These are phyloP conservation scores for Podila clonocystis DNA, from an alignment of 192 early-diverging fungal species.

Conservation along the genomic window DNA sequence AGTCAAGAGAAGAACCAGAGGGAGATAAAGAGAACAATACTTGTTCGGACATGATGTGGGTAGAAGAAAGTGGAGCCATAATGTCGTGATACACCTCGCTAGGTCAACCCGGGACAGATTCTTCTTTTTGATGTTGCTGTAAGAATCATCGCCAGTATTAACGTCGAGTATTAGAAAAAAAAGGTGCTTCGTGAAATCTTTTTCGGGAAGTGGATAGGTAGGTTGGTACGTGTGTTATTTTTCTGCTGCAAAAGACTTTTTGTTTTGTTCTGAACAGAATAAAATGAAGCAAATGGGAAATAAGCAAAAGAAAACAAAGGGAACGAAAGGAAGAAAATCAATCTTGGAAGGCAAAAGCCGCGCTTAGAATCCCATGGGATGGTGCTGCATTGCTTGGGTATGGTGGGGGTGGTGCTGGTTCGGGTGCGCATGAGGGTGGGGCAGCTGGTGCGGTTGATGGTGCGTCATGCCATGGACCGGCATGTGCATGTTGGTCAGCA, in stretches of 20 bases:
- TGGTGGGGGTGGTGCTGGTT: conserved; percentile 33
- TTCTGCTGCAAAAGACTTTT: too few relatives aligned
- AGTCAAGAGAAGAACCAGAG: too few relatives aligned
- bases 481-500: conserved; percentile 30
- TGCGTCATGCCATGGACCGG: conserved; percentile 29
- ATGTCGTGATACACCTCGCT: too few relatives aligned
- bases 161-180: conserved; percentile 4
- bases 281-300: not conserved
- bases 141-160: not conserved
- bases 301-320: not conserved
- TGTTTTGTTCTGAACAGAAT: too few relatives aligned
- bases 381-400: conserved; percentile 35
- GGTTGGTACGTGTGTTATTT: too few relatives aligned
- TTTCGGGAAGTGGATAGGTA: not conserved
- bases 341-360: not conserved
- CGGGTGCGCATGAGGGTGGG: conserved; percentile 45
- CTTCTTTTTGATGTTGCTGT: not conserved
- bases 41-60: too few relatives aligned
- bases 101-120: too few relatives aligned
- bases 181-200: not conserved
- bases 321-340: conserved; percentile 3
- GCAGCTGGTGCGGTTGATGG: conserved; percentile 39
- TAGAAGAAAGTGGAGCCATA: too few relatives aligned
- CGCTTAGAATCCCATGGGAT: conserved; percentile 50
- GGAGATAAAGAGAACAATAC: too few relatives aligned